A percentile compares a stretch with the other conserved stretches of the same genome.
Conservation (phyloP, 148 eudicot species). For the Euryodendron excelsum region DNA sequence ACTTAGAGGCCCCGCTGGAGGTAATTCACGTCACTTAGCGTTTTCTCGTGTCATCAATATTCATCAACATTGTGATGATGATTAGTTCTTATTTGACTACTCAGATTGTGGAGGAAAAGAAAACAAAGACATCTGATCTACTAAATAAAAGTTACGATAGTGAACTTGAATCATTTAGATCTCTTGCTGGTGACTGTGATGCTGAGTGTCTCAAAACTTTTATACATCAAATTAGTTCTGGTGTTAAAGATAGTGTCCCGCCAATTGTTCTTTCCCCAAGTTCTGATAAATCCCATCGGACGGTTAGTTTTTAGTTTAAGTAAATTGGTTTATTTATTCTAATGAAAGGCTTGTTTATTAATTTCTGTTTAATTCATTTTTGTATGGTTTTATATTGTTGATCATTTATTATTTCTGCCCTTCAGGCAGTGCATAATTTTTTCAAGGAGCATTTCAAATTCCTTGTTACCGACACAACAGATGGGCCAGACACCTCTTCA, state of each 20-base stretch:
- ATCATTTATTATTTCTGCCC: conserved; percentile 1
- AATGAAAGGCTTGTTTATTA: background rate
- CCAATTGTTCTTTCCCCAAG: conserved; percentile 77
- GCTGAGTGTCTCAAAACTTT: conserved; percentile 56
- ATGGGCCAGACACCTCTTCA: conserved; percentile 68
- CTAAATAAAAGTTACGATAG: conserved; percentile 46
- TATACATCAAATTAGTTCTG: conserved; percentile 58
- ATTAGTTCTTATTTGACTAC: conserved; percentile 5
- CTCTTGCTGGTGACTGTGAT: conserved; percentile 69
- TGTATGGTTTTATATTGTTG: background rate
- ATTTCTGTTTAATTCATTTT: background rate
- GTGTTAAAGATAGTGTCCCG: conserved; percentile 34
- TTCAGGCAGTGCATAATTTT: conserved; percentile 88
- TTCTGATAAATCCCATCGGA: conserved; percentile 80
- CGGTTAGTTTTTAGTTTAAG: conserved; percentile 40
- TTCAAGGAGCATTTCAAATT: conserved; percentile 82
- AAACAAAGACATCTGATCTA: conserved; percentile 39
- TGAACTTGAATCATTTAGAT: conserved; percentile 71
- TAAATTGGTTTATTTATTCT: background rate
- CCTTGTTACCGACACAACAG: conserved; percentile 87
- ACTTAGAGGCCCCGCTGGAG: conserved; percentile 64
- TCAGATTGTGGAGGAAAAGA: conserved; percentile 66
- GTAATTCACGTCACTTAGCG: conserved; percentile 25
- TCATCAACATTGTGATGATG: background rate
- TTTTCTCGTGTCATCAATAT: conserved; percentile 13